Conservation (phyloP, 306 rosid genomes). For the Inga oerstediana region DNA sequence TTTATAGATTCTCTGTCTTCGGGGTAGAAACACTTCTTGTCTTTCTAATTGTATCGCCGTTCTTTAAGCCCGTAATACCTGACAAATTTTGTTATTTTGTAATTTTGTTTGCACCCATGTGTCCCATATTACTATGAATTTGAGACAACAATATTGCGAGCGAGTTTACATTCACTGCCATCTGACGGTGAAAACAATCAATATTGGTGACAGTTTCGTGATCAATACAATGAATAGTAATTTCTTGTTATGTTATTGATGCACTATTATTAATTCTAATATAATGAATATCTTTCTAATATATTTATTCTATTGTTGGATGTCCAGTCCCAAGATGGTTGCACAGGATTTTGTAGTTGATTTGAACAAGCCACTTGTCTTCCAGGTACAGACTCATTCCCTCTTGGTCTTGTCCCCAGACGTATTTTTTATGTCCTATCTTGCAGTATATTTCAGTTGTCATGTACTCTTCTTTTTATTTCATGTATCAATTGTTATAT, state of each 20-base stretch:
- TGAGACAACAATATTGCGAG: background rate
- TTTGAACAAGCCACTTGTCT: constrained; percentile 82
- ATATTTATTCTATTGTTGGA: constrained; percentile 17
- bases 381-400: constrained; percentile 63
- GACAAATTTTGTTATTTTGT: background rate
- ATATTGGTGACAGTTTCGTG: constrained; percentile 17
- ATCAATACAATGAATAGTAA: background rate
- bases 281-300: constrained; percentile 7
- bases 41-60: background rate
- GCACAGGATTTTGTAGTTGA: constrained; percentile 76
- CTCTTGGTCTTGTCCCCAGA: background rate
- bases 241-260: constrained; percentile 14
- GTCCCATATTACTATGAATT: background rate
- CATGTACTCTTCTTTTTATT: background rate
- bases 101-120: background rate
- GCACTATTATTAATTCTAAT: background rate
- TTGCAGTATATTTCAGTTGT: constrained; percentile 22
- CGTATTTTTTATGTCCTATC: constrained; percentile 12
- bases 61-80: background rate
- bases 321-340: constrained; percentile 67
- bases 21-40: background rate
- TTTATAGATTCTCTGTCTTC: background rate
- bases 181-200: constrained; percentile 14
- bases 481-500: constrained; percentile 7
- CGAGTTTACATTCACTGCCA: constrained; percentile 30